A percentile compares a stretch with the other conserved stretches of the same genome.
Evolutionary conservation across 805 yeast species (phyloP).

Genomic region (Zygoascus ofunaensis): DNA sequence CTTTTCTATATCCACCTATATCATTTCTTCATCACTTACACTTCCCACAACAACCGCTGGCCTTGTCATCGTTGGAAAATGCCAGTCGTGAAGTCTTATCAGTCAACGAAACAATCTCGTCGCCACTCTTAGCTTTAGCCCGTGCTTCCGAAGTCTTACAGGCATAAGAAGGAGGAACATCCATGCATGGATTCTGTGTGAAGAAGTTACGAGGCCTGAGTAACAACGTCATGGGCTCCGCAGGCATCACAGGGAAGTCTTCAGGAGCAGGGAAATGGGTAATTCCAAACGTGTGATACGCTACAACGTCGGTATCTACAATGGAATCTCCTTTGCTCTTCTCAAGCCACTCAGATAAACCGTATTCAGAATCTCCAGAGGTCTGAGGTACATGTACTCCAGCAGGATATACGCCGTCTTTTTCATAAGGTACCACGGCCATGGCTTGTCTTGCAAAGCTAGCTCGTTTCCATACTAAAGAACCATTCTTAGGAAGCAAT

Average conservation of each 20-base stretch:
- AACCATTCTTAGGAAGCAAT: constrained; percentile 66
- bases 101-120: constrained; percentile 35
- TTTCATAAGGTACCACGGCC: constrained; percentile 62
- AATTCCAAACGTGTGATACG: constrained; percentile 77
- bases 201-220: constrained; percentile 75
- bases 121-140: constrained; percentile 18
- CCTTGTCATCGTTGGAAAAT: constrained; percentile 23
- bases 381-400: constrained; percentile 39
- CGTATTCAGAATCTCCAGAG: constrained; percentile 24
- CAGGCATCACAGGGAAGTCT: constrained; percentile 86
- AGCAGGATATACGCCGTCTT: constrained; percentile 69
- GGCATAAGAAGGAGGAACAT: constrained; percentile 56
- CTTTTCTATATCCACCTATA: too few relatives aligned
- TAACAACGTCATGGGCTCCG: constrained; percentile 67
- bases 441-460: constrained; percentile 66
- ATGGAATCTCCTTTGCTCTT: constrained; percentile 23
- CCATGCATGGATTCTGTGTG: constrained; percentile 67
- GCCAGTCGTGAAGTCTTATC: constrained; percentile 48
- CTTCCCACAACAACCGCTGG: too few relatives aligned
- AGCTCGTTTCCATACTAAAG: constrained; percentile 71
- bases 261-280: constrained; percentile 85
- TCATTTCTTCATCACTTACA: background rate
- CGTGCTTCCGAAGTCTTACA: constrained; percentile 40
- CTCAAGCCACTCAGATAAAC: constrained; percentile 26
- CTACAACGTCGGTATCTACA: constrained; percentile 55